phyloP scores from a whole-genome alignment of 2,329 filamentous ascomycete genomes.

The Alternaria panax region DNA sequence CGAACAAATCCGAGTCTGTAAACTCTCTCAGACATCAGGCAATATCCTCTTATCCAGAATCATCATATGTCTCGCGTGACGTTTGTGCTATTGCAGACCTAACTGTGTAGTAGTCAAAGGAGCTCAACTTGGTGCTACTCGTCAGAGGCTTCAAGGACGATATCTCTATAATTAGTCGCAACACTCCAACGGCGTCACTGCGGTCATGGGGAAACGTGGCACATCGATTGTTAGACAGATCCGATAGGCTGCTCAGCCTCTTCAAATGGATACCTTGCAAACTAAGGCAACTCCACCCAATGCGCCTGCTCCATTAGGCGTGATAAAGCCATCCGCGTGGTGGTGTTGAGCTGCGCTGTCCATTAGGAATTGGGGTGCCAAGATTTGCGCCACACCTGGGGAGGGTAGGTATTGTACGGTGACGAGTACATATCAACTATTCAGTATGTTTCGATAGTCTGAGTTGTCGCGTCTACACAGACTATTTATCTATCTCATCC shows the following conservation, averaged over 20 bases:
- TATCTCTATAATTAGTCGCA: neutral
- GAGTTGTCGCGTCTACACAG: neutral
- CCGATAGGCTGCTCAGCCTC: neutral
- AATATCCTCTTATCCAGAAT: neutral
- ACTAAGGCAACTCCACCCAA: neutral
- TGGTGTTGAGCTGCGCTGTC: no score
- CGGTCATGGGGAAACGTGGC: neutral
- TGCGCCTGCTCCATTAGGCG: neutral
- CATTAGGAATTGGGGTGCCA: no score
- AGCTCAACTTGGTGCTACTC: neutral
- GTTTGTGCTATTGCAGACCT: neutral
- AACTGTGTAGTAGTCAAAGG: neutral
- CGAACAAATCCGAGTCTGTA: neutral
- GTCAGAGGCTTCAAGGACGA: neutral
- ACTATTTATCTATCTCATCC: neutral
- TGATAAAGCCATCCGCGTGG: no score
- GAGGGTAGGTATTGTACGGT: neutral
- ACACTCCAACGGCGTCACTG: neutral
- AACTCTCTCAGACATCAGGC: neutral
- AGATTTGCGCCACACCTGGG: no score
- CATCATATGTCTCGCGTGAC: neutral
- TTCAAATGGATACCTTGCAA: neutral
- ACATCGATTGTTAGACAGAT: neutral
- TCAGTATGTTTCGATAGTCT: no score
- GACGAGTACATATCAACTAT: no score